Conservation (phyloP, 2,329 filamentous ascomycete species). For the Orbilia blumenaviensis region DNA sequence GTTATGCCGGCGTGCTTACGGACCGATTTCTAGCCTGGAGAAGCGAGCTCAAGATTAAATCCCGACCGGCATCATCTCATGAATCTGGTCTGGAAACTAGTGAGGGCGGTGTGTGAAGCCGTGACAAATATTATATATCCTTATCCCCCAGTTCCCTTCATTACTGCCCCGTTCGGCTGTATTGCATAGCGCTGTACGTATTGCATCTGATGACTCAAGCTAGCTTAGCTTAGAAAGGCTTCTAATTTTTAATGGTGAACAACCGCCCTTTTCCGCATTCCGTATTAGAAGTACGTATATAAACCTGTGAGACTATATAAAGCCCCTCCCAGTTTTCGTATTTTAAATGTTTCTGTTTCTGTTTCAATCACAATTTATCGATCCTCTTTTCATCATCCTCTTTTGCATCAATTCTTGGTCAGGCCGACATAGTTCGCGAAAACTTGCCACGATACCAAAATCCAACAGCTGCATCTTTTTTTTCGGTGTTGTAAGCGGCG, state of each 20-base stretch:
- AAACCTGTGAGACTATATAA: background rate
- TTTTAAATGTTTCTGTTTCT: background rate
- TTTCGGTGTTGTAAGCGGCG: background rate
- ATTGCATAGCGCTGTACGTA: background rate
- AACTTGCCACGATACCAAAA: background rate
- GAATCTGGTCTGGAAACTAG: background rate
- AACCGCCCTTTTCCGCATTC: background rate
- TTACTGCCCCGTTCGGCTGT: background rate
- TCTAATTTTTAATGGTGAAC: background rate
- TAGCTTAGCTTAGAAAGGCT: too few relatives aligned
- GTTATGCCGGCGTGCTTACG: constrained; percentile 79
- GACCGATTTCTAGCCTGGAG: constrained; percentile 57
- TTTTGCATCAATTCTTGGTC: background rate
- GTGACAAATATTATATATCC: background rate
- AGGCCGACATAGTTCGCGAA: background rate
- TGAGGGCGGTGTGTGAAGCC: background rate
- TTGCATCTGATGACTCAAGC: constrained; percentile 10
- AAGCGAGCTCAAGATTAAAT: constrained; percentile 74
- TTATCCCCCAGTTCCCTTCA: background rate
- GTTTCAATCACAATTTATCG: too few relatives aligned
- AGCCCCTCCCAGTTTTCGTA: too few relatives aligned
- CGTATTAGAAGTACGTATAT: background rate
- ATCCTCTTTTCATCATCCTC: too few relatives aligned
- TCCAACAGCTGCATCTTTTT: background rate
- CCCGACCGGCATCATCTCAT: too few relatives aligned